Base-by-base conservation (phyloP, 2,329 filamentous ascomycete genomes). In the Elsinoe perseae region DNA sequence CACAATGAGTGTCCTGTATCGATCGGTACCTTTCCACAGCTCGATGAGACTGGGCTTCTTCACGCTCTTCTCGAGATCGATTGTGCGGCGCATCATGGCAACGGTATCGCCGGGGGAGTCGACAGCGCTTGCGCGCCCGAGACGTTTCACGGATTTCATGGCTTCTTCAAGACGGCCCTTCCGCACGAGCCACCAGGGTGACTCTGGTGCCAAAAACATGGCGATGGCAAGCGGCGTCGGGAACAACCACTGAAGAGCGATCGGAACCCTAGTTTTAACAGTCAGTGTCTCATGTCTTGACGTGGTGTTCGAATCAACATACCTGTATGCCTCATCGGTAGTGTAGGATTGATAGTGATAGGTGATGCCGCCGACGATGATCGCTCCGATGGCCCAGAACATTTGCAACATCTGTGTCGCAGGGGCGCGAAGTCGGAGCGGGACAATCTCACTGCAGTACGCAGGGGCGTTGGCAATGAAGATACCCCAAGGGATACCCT, bases 401-500 rank as follows among this genome's bases (percentile, higher is more conserved):
- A 84, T 83, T 70, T 84, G 81, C 68, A 84, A 63, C 76, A 80
- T 84, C 69, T 80, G 77, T 2, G 81, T 84, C 3, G 75, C 76
- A 18, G 80, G 77, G 54, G 77, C 81, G 66, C 81, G 70, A 56
- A 85, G 68, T 63, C 70, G 70, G 54, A 84, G 74, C 1, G 81
- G 81, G 2, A 82, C 79, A 57, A 85, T 81, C 66, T 85, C 82
- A 63, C 70, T 70, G 68, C 76, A 80, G 71, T 84, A 85, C 6
- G 82, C 81, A 0, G 82, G 82, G 3, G 81, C 76, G 64, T 83
- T 83, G 65, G 81, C 80, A 61, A 83, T 82, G 67, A 85, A 85
- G 64, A 85, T 77, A 27, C 82, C 82, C 82, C 82, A 85, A 2
- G 82, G 82, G 3, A 85, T 64, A 59, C 82, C 82, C 66, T 83